These are phyloP conservation scores for Theobroma grandiflorum DNA, from an alignment of 441 rosid genomes.

Conservation along the genomic window DNA sequence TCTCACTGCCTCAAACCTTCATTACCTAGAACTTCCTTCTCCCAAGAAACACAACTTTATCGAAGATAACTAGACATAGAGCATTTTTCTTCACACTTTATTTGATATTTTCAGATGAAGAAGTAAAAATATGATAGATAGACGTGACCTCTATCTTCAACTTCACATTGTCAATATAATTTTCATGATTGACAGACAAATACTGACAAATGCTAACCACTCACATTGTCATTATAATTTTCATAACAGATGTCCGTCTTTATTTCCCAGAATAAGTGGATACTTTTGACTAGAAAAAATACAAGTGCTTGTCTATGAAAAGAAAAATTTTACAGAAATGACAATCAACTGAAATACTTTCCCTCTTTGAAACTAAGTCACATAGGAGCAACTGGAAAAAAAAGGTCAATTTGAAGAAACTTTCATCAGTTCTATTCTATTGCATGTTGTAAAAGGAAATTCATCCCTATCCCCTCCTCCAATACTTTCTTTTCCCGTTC, in stretches of 20 bases:
- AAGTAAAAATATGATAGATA: not conserved
- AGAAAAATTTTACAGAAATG: not conserved
- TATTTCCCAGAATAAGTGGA: not conserved
- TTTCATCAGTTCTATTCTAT: not conserved
- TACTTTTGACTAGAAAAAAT: not conserved
- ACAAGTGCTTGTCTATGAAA: not conserved
- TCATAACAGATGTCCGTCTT: not conserved
- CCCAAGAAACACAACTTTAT: not conserved
- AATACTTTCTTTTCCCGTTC: not conserved
- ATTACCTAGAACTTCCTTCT: not conserved
- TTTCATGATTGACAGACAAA: not conserved
- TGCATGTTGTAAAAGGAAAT: not conserved
- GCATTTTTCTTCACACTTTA: not conserved
- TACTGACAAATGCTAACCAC: not conserved
- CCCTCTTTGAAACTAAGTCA: not conserved
- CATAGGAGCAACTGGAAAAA: not conserved
- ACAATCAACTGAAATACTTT: not conserved
- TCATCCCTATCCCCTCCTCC: not conserved
- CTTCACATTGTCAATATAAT: not conserved
- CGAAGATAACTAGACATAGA: not conserved
- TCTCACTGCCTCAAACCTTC: not conserved
- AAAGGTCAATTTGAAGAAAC: not conserved
- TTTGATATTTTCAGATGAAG: not conserved
- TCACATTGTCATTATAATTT: not conserved
- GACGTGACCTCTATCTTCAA: conserved; percentile 12